Evolutionary conservation across 2,329 filamentous ascomycete genomes (phyloP).

Genomic region (Grosmannia clavigera): DNA sequence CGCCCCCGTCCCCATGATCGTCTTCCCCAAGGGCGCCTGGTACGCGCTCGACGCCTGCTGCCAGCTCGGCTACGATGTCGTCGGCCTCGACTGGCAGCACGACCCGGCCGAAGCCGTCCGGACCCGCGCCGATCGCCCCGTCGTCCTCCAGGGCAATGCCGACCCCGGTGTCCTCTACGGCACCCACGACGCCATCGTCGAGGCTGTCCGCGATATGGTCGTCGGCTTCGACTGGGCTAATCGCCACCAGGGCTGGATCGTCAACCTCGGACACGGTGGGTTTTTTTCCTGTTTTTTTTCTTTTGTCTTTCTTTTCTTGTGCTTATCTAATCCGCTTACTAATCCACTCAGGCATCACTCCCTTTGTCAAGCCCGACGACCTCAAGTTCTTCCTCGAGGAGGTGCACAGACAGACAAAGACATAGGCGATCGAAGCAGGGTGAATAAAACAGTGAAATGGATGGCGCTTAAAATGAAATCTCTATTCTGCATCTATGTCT

Average conservation of each 20-base stretch:
- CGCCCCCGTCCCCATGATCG: constrained; percentile 84
- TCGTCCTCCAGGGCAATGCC: constrained; percentile 87
- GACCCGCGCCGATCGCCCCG: constrained; percentile 59
- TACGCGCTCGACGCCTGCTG: constrained; percentile 83
- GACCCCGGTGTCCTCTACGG: constrained; percentile 92
- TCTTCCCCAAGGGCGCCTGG: constrained; percentile 97
- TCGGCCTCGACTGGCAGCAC: constrained; percentile 91
- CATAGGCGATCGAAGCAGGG: background rate
- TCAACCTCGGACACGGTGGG: constrained; percentile 88
- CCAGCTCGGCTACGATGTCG: constrained; percentile 80
- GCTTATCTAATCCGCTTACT: background rate
- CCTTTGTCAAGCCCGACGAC: constrained; percentile 86
- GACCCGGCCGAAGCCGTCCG: constrained; percentile 74
- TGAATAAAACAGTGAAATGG: background rate
- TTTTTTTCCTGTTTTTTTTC: background rate
- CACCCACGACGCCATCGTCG: constrained; percentile 65
- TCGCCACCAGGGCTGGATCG: constrained; percentile 88
- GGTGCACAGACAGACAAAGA: constrained; percentile 58
- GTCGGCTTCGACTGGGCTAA: constrained; percentile 63
- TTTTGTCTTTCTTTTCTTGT: background rate
- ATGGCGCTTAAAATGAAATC: background rate
- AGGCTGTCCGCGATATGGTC: constrained; percentile 75
- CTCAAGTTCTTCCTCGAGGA: constrained; percentile 91
- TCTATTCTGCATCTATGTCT: background rate
- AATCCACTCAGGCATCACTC: constrained; percentile 61